Conservation (phyloP, 2,329 filamentous ascomycete genomes). For the Scleromitrula shiraiana region DNA sequence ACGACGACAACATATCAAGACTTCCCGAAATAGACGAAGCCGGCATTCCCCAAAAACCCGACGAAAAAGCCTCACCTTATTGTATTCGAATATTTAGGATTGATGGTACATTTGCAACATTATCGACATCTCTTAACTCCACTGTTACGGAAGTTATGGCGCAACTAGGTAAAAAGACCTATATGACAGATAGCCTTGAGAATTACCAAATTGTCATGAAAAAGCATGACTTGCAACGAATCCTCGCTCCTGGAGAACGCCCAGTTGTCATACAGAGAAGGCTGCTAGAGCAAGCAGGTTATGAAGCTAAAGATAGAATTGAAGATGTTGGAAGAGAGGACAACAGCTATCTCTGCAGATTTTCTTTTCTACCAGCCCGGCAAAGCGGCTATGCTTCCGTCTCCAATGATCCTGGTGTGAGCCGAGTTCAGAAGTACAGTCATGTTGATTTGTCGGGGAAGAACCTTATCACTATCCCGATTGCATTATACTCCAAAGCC, state of each 20-base stretch:
- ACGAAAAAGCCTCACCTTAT: conserved; percentile 70
- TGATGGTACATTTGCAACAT: conserved; percentile 88
- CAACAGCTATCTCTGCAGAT: conserved; percentile 93
- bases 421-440: conserved; percentile 81
- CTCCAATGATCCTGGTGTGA: conserved; percentile 72
- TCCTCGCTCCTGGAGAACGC: conserved; percentile 69
- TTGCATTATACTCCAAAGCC: conserved; percentile 85
- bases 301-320: conserved; percentile 75
- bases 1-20: conserved; percentile 54
- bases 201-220: conserved; percentile 95
- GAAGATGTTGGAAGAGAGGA: conserved; percentile 94
- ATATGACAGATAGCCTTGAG: conserved; percentile 78
- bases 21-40: conserved; percentile 58
- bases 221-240: conserved; percentile 81
- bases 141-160: conserved; percentile 79
- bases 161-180: conserved; percentile 92
- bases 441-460: conserved; percentile 86
- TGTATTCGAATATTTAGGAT: conserved; percentile 93
- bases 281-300: conserved; percentile 84
- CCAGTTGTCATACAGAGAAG: conserved; percentile 88
- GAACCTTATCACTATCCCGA: conserved; percentile 91
- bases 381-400: conserved; percentile 70
- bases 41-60: conserved; percentile 57
- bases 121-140: conserved; percentile 76
- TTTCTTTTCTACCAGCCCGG: conserved; percentile 86